A percentile compares a stretch with the other conserved stretches of the same genome.
These are phyloP conservation scores for Backusella liffmaniae DNA, from an alignment of 192 early-diverging fungal genomes.

Conservation along the genomic window DNA sequence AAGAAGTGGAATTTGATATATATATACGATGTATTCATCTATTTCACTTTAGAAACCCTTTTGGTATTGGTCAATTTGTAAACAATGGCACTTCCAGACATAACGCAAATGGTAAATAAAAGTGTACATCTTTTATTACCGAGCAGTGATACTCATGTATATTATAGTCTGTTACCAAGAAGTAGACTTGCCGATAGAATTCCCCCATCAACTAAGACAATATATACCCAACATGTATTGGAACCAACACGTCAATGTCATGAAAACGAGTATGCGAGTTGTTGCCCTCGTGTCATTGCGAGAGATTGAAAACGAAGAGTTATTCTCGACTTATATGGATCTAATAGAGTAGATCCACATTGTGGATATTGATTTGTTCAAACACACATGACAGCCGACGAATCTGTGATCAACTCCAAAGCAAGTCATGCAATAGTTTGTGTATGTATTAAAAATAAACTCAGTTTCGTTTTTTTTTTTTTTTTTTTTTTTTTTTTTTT, in stretches of 20 bases:
- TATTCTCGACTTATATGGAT: constrained; percentile 51
- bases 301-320: constrained; percentile 37
- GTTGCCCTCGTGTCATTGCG: constrained; percentile 37
- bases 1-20: neutral
- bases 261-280: constrained; percentile 25
- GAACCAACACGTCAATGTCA: constrained; percentile 27
- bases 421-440: neutral
- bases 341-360: neutral
- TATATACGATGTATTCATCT: neutral
- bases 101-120: constrained; percentile 35
- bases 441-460: neutral
- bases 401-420: neutral
- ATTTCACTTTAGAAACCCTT: constrained; percentile 32
- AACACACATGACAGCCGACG: neutral
- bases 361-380: neutral
- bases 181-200: constrained; percentile 35
- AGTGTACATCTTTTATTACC: neutral
- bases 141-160: neutral
- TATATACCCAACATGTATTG: constrained; percentile 47
- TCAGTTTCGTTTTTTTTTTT: neutral
- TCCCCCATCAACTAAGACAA: constrained; percentile 36
- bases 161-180: constrained; percentile 46
- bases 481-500: neutral
- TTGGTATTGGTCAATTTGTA: constrained; percentile 46
- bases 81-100: constrained; percentile 39